Evolutionary conservation across 164 flowering plant species (phyloP).

Genomic region (Macadamia tetraphylla): DNA sequence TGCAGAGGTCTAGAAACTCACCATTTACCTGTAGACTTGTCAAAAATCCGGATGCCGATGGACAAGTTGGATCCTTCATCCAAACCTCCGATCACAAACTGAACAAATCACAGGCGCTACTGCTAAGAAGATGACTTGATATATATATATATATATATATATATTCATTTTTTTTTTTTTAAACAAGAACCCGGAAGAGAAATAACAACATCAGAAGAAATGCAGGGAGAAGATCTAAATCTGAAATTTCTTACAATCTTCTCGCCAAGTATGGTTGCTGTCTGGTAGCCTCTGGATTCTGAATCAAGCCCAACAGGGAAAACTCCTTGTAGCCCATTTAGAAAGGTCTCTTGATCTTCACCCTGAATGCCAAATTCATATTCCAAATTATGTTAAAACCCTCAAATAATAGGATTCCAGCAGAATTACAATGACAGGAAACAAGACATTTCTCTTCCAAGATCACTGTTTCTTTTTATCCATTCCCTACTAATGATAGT

Average conservation of each 20-base stretch:
- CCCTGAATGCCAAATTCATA: constrained; percentile 42
- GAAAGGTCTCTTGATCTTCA: constrained; percentile 58
- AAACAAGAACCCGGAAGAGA: neutral
- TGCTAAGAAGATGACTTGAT: neutral
- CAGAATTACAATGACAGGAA: neutral
- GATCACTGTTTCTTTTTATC: too few species aligned
- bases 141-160: neutral
- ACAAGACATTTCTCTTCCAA: neutral
- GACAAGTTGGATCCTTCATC: constrained; percentile 31
- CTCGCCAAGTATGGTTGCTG: constrained; percentile 36
- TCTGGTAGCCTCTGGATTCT: constrained; percentile 32
- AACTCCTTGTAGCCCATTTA: constrained; percentile 31
- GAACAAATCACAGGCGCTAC: constrained; percentile 8
- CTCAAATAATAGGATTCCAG: neutral
- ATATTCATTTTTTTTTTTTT: neutral
- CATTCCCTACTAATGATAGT: neutral
- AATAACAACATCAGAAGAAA: neutral
- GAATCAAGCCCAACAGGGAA: constrained; percentile 34
- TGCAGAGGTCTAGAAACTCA: constrained; percentile 23
- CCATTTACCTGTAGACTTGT: constrained; percentile 46
- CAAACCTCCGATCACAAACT: constrained; percentile 69
- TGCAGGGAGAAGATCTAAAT: neutral
- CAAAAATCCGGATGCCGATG: constrained; percentile 44
- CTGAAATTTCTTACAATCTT: constrained; percentile 40
- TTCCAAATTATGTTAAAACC: neutral